Percentiles rank a stretch among this genome's conserved stretches.
These are phyloP conservation scores for Tolypocladium tropicale DNA, from an alignment of 2,329 filamentous ascomycete species.

Conservation along the genomic window DNA sequence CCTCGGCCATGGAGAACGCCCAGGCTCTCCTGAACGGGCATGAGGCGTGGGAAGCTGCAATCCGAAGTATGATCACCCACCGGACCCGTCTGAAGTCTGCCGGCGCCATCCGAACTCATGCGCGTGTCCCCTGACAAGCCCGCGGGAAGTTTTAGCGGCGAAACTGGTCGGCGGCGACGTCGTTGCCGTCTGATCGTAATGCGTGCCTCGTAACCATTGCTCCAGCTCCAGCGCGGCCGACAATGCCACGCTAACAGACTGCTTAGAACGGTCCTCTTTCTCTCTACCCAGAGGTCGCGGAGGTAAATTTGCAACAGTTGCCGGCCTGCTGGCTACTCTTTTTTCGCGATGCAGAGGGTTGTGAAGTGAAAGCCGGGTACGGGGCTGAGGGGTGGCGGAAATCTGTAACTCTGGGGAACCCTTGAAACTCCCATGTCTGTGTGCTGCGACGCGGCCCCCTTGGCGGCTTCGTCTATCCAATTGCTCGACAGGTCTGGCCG, in stretches of 20 bases:
- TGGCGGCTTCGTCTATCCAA: background rate
- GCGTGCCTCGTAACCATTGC: background rate
- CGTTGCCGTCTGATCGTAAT: background rate
- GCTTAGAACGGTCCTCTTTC: too few relatives aligned
- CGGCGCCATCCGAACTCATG: background rate
- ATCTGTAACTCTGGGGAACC: background rate
- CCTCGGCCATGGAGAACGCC: background rate
- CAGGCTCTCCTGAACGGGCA: background rate
- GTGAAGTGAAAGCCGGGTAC: background rate
- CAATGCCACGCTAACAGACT: background rate
- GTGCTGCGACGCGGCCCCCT: background rate
- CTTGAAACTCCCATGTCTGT: background rate
- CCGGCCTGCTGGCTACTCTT: background rate
- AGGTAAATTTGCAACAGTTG: background rate
- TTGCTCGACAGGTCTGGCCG: too few relatives aligned
- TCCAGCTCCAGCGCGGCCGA: background rate
- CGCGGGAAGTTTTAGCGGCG: background rate
- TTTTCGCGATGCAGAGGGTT: background rate
- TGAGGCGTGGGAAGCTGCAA: background rate
- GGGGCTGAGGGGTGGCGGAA: background rate
- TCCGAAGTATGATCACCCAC: background rate
- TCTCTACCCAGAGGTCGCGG: too few relatives aligned
- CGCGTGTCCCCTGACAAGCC: background rate
- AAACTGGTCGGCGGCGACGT: background rate
- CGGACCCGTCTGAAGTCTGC: background rate